Conservation (phyloP, 1,284 basidiomycete species). For the Crucibulum parvulum region DNA sequence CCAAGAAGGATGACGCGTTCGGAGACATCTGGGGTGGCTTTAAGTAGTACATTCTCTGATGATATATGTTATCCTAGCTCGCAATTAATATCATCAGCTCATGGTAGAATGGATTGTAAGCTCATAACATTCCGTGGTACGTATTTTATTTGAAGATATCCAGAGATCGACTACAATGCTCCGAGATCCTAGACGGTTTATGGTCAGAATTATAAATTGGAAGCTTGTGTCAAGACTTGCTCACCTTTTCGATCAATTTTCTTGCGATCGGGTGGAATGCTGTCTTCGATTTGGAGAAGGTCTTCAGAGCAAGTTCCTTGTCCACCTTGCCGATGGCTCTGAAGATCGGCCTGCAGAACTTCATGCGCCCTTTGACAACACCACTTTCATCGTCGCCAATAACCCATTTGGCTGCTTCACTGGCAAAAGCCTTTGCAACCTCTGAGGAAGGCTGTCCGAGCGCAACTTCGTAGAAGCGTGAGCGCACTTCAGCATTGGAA, state of each 20-base stretch:
- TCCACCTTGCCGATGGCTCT: conserved; percentile 64
- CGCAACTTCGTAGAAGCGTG: conserved; percentile 74
- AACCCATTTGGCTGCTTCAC: conserved; percentile 71
- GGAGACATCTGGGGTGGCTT: conserved; percentile 84
- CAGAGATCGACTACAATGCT: background rate
- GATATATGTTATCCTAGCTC: background rate
- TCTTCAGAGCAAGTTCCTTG: conserved; percentile 63
- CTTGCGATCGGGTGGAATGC: conserved; percentile 83
- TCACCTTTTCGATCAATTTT: conserved; percentile 76
- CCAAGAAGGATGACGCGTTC: conserved; percentile 81
- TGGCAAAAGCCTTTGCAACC: conserved; percentile 55
- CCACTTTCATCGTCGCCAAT: conserved; percentile 65
- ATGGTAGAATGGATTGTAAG: background rate
- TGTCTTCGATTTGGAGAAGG: conserved; percentile 57
- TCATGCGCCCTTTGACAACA: conserved; percentile 79
- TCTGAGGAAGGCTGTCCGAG: conserved; percentile 55
- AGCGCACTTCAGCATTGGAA: conserved; percentile 75
- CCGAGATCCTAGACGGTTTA: background rate
- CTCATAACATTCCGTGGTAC: background rate
- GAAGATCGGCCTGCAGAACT: conserved; percentile 80
- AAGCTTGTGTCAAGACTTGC: background rate
- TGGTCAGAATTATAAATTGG: background rate
- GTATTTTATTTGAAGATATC: no score
- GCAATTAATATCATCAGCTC: no score
- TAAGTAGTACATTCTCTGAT: conserved; percentile 52